Base-by-base conservation (phyloP, 164 flowering plant species). In the Santalum album region DNA sequence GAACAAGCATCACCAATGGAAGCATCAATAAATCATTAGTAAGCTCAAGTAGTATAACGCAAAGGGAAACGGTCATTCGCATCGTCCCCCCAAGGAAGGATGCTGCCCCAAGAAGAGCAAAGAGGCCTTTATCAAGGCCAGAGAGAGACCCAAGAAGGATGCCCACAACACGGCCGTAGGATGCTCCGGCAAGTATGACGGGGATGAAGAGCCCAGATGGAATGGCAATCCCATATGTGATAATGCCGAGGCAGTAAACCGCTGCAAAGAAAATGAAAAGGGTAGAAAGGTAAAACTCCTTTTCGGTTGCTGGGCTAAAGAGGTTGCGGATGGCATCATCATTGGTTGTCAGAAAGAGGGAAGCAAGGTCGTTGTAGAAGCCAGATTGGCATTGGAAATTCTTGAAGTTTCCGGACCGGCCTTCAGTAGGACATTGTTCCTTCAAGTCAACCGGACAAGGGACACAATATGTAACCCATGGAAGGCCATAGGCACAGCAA, bases 171-270 rank as follows among this genome's bases (percentile, higher is more conserved):
- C 95, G 95, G 0, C 98, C 98, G 62, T 88, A 92, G 12, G 86
- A 75, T 25, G 95, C 85, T 21, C 98, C 98, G 32, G 87, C 96
- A 21, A 92, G 85, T 23, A 92, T 92, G 49, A 92, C 94, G 1
- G 98, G 98, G 55, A 92, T 86, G 73, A 92, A 92, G 58, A 89
- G 90, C 40, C 98, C 98, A 19, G 96, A 80, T 11, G 98, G 96
- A 48, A 89, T 53, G 23, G 96, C 98, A 55, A 83, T 83, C 23
- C 96, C 98, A 51, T 86, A 92, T 12, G 96, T 92, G 51, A 89
- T 27, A 20, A 92, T 72, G 12, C 98, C 96, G 27, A 92, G 87
- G 65, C 29, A 72, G 65, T 75, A 92, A 5, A 77, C 55, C 1
- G 78, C 77, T 18, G 22, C 65, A 54, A 92, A 92, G 77, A 83